Evolutionary conservation across 2,329 filamentous ascomycete genomes (phyloP).

Genomic region (Cladosporium sp.): DNA sequence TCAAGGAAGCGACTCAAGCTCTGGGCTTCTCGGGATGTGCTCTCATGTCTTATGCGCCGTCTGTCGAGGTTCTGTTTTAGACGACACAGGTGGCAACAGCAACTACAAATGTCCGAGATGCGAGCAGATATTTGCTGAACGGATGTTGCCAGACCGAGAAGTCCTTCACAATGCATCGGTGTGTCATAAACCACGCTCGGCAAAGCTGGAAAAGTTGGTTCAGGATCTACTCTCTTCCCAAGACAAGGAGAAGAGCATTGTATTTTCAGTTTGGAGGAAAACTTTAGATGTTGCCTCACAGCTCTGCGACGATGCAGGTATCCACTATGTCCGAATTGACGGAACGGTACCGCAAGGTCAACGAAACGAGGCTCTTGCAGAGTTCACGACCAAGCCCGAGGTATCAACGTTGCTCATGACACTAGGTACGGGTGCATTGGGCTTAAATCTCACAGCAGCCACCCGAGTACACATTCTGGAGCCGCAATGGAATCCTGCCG

Average conservation of each 20-base stretch:
- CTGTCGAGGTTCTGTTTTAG: background rate
- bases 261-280: constrained; percentile 13
- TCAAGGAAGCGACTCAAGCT: background rate
- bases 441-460: constrained; percentile 15
- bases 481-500: constrained; percentile 19
- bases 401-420: constrained; percentile 13
- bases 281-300: constrained; percentile 7
- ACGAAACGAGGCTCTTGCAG: constrained; percentile 3
- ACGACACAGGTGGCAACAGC: background rate
- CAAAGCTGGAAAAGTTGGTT: background rate
- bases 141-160: background rate
- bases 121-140: background rate
- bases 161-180: background rate
- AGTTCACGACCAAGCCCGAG: constrained; percentile 9
- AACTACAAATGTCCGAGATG: background rate
- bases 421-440: constrained; percentile 13
- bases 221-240: background rate
- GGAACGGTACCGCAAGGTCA: constrained; percentile 6
- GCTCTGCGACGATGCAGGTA: background rate
- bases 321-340: constrained; percentile 12
- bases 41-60: background rate
- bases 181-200: background rate
- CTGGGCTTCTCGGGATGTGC: background rate
- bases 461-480: constrained; percentile 16
- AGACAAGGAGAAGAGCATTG: constrained; percentile 5